Percentiles rank a stretch among this genome's conserved stretches.
Evolutionary conservation across 345 rosid genomes (phyloP).

Genomic region (Psidium guajava): DNA sequence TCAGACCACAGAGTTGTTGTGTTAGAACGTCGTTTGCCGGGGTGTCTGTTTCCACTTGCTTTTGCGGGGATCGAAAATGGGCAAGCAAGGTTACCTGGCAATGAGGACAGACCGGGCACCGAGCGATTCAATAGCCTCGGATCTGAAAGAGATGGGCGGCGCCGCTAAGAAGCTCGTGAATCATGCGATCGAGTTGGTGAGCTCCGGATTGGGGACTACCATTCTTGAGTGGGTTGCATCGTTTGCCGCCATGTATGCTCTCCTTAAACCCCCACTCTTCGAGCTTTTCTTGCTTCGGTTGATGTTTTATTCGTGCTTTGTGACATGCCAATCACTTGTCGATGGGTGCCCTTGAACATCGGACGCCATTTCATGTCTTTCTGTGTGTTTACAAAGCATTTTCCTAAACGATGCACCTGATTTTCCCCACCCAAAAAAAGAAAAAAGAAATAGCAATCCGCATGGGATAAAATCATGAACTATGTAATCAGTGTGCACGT

Average conservation of each 20-base stretch:
- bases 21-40: neutral
- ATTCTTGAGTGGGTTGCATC: conserved; percentile 80
- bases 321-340: neutral
- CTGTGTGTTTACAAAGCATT: neutral
- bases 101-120: conserved; percentile 33
- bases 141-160: conserved; percentile 31
- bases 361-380: neutral
- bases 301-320: neutral
- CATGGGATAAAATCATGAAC: no score
- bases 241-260: conserved; percentile 60
- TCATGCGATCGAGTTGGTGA: conserved; percentile 39
- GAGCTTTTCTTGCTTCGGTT: neutral
- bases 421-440: neutral
- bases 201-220: conserved; percentile 61
- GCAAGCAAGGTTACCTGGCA: conserved; percentile 19
- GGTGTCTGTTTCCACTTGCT: neutral
- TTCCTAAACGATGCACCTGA: neutral
- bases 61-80: conserved; percentile 6
- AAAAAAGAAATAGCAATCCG: no score
- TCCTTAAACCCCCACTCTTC: neutral
- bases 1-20: neutral
- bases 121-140: conserved; percentile 23
- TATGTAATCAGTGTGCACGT: neutral
- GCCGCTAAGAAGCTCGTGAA: conserved; percentile 38
- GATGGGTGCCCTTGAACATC: neutral